phyloP scores from a whole-genome alignment of 148 eudicot species.

The Rhododendron griersonianum region DNA sequence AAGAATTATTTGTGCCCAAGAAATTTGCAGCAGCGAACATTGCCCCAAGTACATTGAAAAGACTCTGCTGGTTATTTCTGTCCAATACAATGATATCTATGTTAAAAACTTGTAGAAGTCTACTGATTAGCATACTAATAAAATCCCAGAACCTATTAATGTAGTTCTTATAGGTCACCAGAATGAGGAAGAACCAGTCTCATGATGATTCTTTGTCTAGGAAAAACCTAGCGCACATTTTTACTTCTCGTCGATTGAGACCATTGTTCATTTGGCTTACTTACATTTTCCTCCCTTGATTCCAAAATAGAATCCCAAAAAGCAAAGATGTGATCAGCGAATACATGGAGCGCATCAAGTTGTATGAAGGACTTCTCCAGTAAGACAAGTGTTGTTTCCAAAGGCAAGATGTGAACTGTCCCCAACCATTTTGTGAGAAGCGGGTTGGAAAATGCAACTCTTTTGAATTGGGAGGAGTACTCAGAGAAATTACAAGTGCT shows the following conservation, averaged over 20 bases:
- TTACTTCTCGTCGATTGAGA: background rate
- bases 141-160: background rate
- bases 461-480: constrained; percentile 20
- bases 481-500: background rate
- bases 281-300: constrained; percentile 60
- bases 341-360: background rate
- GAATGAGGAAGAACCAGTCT: background rate
- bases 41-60: background rate
- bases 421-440: constrained; percentile 68
- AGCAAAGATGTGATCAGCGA: background rate
- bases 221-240: background rate
- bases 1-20: background rate
- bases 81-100: background rate
- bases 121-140: background rate
- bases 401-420: constrained; percentile 42
- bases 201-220: background rate
- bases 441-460: constrained; percentile 42
- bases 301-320: constrained; percentile 50
- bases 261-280: background rate
- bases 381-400: background rate
- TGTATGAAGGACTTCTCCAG: constrained; percentile 1
- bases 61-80: constrained; percentile 49
- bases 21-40: background rate
- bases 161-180: background rate
- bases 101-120: background rate